phyloP scores from a whole-genome alignment of 257 asterid species.

The Paulownia fortunei region DNA sequence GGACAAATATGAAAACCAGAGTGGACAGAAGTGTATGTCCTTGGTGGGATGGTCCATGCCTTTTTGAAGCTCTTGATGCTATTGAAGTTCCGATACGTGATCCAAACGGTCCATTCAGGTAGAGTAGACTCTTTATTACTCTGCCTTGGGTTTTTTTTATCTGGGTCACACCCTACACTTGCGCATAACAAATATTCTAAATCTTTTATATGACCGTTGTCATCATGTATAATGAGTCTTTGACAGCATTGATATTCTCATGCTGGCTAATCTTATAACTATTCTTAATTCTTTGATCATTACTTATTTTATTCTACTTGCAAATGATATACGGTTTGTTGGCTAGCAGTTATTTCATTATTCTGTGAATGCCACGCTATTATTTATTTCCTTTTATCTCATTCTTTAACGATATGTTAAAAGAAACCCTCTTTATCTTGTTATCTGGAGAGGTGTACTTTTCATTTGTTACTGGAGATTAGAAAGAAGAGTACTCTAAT shows the following conservation, averaged over 20 bases:
- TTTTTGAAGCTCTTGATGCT: slow-evolving; percentile 91
- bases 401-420: not conserved
- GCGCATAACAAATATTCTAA: not conserved
- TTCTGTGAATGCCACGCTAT: not conserved
- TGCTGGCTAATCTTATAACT: not conserved
- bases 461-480: not conserved
- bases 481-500: not conserved
- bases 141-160: not conserved
- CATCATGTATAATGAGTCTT: not conserved
- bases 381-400: not conserved
- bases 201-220: not conserved
- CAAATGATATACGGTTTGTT: not conserved
- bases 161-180: not conserved
- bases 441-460: not conserved
- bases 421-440: not conserved
- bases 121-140: slow-evolving; percentile 5
- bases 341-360: slow-evolving; percentile 9
- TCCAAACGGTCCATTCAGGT: slow-evolving; percentile 96
- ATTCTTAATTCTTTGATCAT: not conserved
- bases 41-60: slow-evolving; percentile 93
- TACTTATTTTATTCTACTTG: not conserved
- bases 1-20: slow-evolving; percentile 76
- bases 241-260: not conserved
- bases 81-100: slow-evolving; percentile 80
- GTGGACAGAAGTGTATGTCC: slow-evolving; percentile 65